A percentile compares a stretch with the other conserved stretches of the same genome.
These are phyloP conservation scores for Pichia cactophila DNA, from an alignment of 1,139 yeast species.

Conservation along the genomic window DNA sequence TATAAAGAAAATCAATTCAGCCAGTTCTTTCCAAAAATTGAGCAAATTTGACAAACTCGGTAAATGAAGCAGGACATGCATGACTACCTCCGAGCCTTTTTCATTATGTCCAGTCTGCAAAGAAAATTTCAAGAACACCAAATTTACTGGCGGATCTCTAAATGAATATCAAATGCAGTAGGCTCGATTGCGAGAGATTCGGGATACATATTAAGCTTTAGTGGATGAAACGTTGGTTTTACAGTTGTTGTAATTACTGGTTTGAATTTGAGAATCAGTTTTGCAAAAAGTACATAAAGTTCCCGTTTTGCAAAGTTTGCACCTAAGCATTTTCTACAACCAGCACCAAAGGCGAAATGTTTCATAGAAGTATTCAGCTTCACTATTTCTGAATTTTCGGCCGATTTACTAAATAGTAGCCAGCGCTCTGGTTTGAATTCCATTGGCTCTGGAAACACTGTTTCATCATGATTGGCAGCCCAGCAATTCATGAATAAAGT, in stretches of 20 bases:
- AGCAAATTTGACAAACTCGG: neutral
- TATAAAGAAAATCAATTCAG: no score
- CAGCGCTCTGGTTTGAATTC: conserved; percentile 54
- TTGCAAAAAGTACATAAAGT: conserved; percentile 41
- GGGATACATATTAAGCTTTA: conserved; percentile 41
- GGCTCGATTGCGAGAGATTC: conserved; percentile 59
- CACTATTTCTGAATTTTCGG: conserved; percentile 7
- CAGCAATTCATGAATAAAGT: conserved; percentile 58
- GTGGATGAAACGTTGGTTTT: conserved; percentile 34
- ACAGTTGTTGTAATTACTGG: neutral
- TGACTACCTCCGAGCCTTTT: no score
- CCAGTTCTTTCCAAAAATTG: no score
- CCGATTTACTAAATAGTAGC: conserved; percentile 29
- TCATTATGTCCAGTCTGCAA: no score
- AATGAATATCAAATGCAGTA: conserved; percentile 32
- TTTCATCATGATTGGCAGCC: conserved; percentile 61
- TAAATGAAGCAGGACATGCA: neutral
- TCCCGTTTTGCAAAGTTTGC: conserved; percentile 54
- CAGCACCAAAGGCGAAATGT: conserved; percentile 67
- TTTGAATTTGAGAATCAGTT: conserved; percentile 33
- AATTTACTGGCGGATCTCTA: conserved; percentile 13
- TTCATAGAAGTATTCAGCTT: conserved; percentile 8
- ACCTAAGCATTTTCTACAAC: conserved; percentile 66
- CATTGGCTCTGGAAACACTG: conserved; percentile 41
- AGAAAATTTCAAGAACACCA: no score